Percentiles rank a stretch among this genome's conserved stretches.
These are phyloP conservation scores for Neurospora hispaniola DNA, from an alignment of 495 filamentous ascomycete genomes.

Conservation along the genomic window DNA sequence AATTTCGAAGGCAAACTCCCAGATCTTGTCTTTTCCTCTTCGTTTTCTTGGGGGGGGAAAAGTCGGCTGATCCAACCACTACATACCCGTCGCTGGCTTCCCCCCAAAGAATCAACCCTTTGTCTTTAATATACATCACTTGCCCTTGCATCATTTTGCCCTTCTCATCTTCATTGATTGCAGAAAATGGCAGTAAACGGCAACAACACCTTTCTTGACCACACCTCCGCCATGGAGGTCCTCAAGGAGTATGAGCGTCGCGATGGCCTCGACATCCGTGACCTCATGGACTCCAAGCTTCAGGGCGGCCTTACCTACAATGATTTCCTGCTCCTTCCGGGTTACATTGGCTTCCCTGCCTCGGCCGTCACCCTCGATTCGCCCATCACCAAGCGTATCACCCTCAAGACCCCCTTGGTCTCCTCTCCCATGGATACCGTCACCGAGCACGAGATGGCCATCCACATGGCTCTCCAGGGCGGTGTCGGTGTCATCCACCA, in stretches of 20 bases:
- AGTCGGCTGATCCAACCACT: conserved; percentile 17
- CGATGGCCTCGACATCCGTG: conserved; percentile 78
- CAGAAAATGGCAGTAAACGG: conserved; percentile 59
- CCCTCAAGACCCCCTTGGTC: conserved; percentile 85
- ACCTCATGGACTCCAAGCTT: conserved; percentile 74
- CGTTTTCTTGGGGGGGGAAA: conserved; percentile 24
- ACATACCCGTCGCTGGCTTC: conserved; percentile 20
- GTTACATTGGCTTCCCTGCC: conserved; percentile 71
- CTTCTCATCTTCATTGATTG: conserved; percentile 9
- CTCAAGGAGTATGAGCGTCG: conserved; percentile 60
- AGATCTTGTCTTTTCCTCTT: conserved; percentile 17
- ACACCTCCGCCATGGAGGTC: conserved; percentile 61
- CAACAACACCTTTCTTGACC: conserved; percentile 32
- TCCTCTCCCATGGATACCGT: conserved; percentile 99
- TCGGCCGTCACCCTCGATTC: conserved; percentile 82
- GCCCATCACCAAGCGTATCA: conserved; percentile 85
- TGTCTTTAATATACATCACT: neutral
- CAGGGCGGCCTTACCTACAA: conserved; percentile 81
- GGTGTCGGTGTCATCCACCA: conserved; percentile 97
- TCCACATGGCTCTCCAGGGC: conserved; percentile 95
- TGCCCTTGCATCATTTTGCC: neutral
- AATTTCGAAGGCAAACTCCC: conserved; percentile 9
- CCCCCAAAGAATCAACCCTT: conserved; percentile 12
- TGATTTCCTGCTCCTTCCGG: conserved; percentile 49
- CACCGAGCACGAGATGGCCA: conserved; percentile 98